Conservation (phyloP, 1,284 basidiomycete genomes). For the Ceratobasidium sp. region DNA sequence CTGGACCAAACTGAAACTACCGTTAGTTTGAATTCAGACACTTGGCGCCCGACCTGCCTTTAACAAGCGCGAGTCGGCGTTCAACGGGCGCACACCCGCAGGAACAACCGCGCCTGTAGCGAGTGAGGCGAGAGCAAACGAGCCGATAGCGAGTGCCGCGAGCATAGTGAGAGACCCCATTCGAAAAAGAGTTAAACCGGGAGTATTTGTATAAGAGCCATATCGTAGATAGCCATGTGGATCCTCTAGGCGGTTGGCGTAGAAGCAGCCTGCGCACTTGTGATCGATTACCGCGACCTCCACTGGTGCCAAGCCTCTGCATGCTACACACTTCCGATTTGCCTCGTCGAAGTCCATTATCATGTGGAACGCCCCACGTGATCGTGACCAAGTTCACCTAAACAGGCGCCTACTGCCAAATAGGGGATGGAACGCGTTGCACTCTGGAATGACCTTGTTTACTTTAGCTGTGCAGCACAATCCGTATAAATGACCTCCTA, state of each 20-base stretch:
- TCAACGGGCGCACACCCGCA: constrained; percentile 19
- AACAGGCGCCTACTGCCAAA: not conserved
- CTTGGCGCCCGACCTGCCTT: not conserved
- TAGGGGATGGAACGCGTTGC: not conserved
- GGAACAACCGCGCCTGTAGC: constrained; percentile 20
- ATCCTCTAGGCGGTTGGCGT: not conserved
- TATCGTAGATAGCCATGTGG: constrained; percentile 27
- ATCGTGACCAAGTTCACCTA: not conserved
- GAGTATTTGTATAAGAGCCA: not conserved
- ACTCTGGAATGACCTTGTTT: not conserved
- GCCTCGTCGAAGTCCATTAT: constrained; percentile 6
- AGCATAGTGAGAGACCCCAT: constrained; percentile 19
- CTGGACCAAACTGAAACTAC: constrained; percentile 21
- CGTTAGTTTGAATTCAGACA: not conserved
- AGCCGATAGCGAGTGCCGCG: constrained; percentile 28
- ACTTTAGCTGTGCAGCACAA: not conserved
- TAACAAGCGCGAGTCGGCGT: constrained; percentile 31
- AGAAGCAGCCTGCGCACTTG: constrained; percentile 12
- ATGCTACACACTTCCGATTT: constrained; percentile 8
- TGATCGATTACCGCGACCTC: not conserved
- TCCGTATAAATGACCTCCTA: too few relatives aligned
- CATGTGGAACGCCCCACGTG: constrained; percentile 31
- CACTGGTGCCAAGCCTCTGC: constrained; percentile 11
- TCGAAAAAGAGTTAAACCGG: not conserved
- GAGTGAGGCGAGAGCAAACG: constrained; percentile 22